Base-by-base conservation (phyloP, 1,284 basidiomycete species). In the Exsudoporus floridanus region DNA sequence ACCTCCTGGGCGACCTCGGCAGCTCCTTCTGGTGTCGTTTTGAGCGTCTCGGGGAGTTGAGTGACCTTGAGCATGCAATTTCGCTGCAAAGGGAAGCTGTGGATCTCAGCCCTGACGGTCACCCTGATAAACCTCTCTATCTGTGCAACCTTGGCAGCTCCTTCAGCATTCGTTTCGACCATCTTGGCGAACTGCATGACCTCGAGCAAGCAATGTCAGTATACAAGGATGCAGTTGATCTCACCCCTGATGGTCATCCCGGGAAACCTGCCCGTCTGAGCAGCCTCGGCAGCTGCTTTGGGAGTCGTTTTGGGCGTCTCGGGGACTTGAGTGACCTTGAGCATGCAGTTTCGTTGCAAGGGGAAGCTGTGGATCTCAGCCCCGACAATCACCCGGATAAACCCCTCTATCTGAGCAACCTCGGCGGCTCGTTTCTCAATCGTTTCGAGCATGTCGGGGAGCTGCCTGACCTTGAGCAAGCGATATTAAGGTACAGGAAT, bases 41-140 rank as follows among this genome's bases (percentile, higher is more conserved):
- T n/a, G n/a, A n/a, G n/a, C n/a, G n/a, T n/a, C n/a, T 34, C 5
- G 46, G 38, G 1, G 31, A 52, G 2, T 10, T n/a, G 9, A 14
- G 21, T 19, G 44, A 47, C 40, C 39, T 60, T 3, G 40, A 44
- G 10, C 19, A 36, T 10, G 57, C 57, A 0, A 25, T 60, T 19
- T 47, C 28, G 1, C 38, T 8, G 14, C 25, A 36, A 2, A 23
- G 13, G 14, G 16, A 35, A 3, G 50, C 45, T 13, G 30, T 34
- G n/a, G 13, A 31, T 2, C 36, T 19, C 8, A 38, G 3, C 9
- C 39, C 33, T 23, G 30, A 34, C 25, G 25, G n/a, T 21, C 21
- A 52, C 23, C n/a, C 31, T 1, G 2, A 21, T 7, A 30, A 25
- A 7, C 30, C 49, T 4, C 1, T 6, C 18, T 3, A 3, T 27